These are phyloP conservation scores for Naegleria gruberi DNA, from an alignment of 208 protist species.

Conservation along the genomic window DNA sequence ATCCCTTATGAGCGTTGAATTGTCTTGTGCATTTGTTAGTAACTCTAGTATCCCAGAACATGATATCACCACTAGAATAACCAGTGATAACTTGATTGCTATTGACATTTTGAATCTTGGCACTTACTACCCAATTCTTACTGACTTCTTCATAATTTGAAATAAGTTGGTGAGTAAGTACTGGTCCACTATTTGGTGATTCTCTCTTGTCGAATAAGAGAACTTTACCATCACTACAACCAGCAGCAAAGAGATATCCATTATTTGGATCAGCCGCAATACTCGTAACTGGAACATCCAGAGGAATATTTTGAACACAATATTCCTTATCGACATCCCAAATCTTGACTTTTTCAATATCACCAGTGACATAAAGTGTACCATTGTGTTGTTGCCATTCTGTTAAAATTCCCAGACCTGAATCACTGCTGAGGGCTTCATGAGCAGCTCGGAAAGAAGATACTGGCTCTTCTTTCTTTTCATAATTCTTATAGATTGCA, in stretches of 20 bases:
- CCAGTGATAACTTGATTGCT: background rate
- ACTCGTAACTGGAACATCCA: background rate
- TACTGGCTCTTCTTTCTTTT: background rate
- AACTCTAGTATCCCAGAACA: slow-evolving; percentile 14
- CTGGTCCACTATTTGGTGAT: background rate
- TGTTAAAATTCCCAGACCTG: slow-evolving; percentile 13
- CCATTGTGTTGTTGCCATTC: slow-evolving; percentile 17
- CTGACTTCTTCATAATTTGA: background rate
- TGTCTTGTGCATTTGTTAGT: background rate
- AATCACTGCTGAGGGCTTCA: background rate
- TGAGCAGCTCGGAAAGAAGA: slow-evolving; percentile 7
- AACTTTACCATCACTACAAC: slow-evolving; percentile 9
- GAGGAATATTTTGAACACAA: background rate
- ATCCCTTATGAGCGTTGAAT: slow-evolving; percentile 10
- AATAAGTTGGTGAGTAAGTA: background rate
- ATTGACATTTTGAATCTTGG: slow-evolving; percentile 7
- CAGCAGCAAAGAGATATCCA: background rate
- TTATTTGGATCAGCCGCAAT: background rate
- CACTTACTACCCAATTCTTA: slow-evolving; percentile 12
- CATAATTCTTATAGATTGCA: background rate
- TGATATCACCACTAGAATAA: background rate
- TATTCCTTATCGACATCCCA: slow-evolving; percentile 19
- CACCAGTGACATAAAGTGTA: background rate
- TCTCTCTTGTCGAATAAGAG: slow-evolving; percentile 4
- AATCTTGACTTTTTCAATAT: slow-evolving; percentile 6